Conservation (phyloP, 257 asterid species). For the Gentiana dahurica region DNA sequence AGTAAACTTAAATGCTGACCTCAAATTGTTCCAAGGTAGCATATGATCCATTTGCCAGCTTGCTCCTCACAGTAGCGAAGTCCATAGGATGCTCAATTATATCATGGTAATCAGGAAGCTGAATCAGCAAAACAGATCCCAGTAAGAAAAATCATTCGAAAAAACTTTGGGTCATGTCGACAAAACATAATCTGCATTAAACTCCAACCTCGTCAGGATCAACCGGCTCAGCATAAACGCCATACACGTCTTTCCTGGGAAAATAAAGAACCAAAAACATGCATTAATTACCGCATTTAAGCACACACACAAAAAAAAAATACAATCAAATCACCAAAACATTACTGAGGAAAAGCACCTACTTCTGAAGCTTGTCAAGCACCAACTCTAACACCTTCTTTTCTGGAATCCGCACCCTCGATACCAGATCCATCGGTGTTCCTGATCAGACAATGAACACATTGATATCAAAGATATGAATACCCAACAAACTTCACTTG, state of each 20-base stretch:
- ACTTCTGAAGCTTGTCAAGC: conserved; percentile 96
- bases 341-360: conserved; percentile 15
- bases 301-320: conserved; percentile 2
- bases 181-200: not conserved
- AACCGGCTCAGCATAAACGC: conserved; percentile 95
- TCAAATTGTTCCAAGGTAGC: conserved; percentile 70
- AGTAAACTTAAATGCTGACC: conserved; percentile 24
- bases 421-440: conserved; percentile 38
- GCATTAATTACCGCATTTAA: conserved; percentile 14
- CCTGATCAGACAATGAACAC: conserved; percentile 28
- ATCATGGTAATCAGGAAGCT: conserved; percentile 98
- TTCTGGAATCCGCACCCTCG: conserved; percentile 58
- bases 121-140: conserved; percentile 3
- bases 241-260: conserved; percentile 93
- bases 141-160: conserved; percentile 10
- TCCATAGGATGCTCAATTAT: conserved; percentile 93
- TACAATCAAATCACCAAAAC: not conserved
- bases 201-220: conserved; percentile 92
- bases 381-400: conserved; percentile 72
- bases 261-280: conserved; percentile 12
- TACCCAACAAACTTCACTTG: not conserved
- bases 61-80: conserved; percentile 87
- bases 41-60: conserved; percentile 65
- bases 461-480: conserved; percentile 1
- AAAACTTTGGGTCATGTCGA: conserved; percentile 5